Evolutionary conservation across 2,329 filamentous ascomycete genomes (phyloP).

Genomic region (Scleromitrula shiraiana): DNA sequence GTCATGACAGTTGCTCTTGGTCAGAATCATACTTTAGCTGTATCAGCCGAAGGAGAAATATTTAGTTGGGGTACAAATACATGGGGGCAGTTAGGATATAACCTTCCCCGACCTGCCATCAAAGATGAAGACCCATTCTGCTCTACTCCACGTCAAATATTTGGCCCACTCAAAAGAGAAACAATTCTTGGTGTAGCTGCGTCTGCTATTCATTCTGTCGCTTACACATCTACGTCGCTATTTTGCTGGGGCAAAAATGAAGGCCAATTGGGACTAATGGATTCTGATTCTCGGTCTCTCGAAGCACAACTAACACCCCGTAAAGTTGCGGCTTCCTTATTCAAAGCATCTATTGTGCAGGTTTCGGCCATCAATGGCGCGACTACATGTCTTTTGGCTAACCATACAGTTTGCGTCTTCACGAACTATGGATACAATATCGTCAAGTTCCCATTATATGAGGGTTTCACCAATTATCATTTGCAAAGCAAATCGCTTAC

Average conservation of each 20-base stretch:
- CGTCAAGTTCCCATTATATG: conserved; percentile 68
- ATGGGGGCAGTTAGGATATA: conserved; percentile 79
- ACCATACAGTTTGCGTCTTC: conserved; percentile 86
- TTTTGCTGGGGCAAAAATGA: conserved; percentile 95
- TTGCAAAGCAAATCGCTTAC: conserved; percentile 58
- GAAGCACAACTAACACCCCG: conserved; percentile 76
- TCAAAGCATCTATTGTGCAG: conserved; percentile 62
- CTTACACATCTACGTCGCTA: conserved; percentile 70
- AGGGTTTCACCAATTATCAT: conserved; percentile 63
- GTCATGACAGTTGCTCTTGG: conserved; percentile 75
- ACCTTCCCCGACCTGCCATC: conserved; percentile 55
- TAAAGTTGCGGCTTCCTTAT: conserved; percentile 79
- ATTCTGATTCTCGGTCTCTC: conserved; percentile 86
- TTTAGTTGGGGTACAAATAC: conserved; percentile 93
- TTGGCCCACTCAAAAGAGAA: conserved; percentile 85
- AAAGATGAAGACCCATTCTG: conserved; percentile 81
- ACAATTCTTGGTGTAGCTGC: conserved; percentile 73
- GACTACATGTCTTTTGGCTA: conserved; percentile 77
- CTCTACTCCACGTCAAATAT: conserved; percentile 75
- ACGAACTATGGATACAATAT: conserved; percentile 95
- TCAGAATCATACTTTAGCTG: conserved; percentile 81
- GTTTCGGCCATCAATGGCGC: conserved; percentile 87
- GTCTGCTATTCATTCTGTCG: conserved; percentile 85
- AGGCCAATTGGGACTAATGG: conserved; percentile 87
- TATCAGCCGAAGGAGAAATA: conserved; percentile 79